Evolutionary conservation across 2,329 filamentous ascomycete species (phyloP).

Genomic region (Phaeoacremonium minimum): DNA sequence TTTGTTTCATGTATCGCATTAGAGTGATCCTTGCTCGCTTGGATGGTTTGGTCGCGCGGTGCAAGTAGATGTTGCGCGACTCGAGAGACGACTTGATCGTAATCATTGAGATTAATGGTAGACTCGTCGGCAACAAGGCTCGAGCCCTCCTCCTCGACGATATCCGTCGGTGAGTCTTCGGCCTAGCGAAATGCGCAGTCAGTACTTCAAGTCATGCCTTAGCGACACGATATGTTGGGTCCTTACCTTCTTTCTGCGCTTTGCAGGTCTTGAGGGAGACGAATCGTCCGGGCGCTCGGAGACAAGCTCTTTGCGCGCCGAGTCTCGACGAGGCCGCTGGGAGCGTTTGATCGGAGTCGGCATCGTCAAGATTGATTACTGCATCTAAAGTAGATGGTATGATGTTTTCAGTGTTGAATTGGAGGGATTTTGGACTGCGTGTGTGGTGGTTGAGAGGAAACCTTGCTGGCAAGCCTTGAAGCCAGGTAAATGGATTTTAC

Average conservation of each 20-base stretch:
- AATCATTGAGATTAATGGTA: conserved; percentile 35
- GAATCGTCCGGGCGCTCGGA: conserved; percentile 36
- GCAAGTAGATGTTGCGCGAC: conserved; percentile 46
- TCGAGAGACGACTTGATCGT: conserved; percentile 52
- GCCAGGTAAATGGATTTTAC: too few species aligned
- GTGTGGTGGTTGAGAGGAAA: too few species aligned
- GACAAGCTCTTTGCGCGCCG: conserved; percentile 21
- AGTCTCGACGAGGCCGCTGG: conserved; percentile 23
- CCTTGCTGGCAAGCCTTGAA: too few species aligned
- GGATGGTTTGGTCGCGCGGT: conserved; percentile 41
- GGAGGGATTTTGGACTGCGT: too few species aligned
- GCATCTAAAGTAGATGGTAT: conserved; percentile 1
- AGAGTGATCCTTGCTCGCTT: conserved; percentile 58
- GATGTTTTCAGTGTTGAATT: too few species aligned
- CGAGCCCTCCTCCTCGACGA: conserved; percentile 39
- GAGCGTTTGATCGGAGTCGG: conserved; percentile 23
- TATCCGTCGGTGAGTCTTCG: conserved; percentile 36
- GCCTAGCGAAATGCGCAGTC: conserved; percentile 20
- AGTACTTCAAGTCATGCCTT: neutral
- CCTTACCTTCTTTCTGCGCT: conserved; percentile 59
- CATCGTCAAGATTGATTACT: conserved; percentile 13
- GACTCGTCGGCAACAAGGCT: conserved; percentile 35
- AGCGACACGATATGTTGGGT: conserved; percentile 3
- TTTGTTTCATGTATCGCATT: conserved; percentile 61
- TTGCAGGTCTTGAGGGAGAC: conserved; percentile 57